Evolutionary conservation across 495 filamentous ascomycete genomes (phyloP), one percentile per base, ranked within the genome.

Genomic region (Penicillium turbatum): DNA sequence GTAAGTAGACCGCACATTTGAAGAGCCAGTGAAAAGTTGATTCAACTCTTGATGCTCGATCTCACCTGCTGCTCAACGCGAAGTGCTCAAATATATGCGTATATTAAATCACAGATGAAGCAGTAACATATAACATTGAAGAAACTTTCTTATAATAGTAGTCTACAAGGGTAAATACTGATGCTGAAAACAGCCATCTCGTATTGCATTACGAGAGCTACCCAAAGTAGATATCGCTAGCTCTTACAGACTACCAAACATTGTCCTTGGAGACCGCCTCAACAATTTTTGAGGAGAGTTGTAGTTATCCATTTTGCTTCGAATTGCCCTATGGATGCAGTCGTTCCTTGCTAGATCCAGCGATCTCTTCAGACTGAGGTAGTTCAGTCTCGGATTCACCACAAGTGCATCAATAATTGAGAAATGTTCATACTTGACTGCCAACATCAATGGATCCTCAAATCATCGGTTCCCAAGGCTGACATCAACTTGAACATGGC

Each of bases 381-480:
- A 2, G 27, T 29, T 29, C 2, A 48, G 31, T 48, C 34, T 48
- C 0, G 13, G 12, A 24, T 48, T 44, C 7, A 31, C 29, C 45
- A 54, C n/a, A 26, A 54, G 43, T 11, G 31, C 43, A 32, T 48
- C 11, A 32, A 54, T 35, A 13, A 54, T 38, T 9, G 10, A 45
- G 16, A 34, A 32, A 39, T 54, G n/a, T 10, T 35, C 27, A 26
- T 8, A 19, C 34, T 34, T 40, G 17, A 45, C 51, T 41, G 42
- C 51, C 24, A 54, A 47, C 31, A 46, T 31, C 43, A 54, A 39
- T 26, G 35, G 43, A 47, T 46, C 26, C 34, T 54, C 34, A 46
- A 32, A 39, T 9, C 13, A 47, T 39, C 16, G 4, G 32, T 54
- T 58, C 34, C 48, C n/a, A 13, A 54, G 34, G 39, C 40, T 58